Percentiles rank a stretch among this genome's conserved stretches.
Evolutionary conservation across 768 basidiomycete species (phyloP).

Genomic region (Pleurotus pulmonarius): DNA sequence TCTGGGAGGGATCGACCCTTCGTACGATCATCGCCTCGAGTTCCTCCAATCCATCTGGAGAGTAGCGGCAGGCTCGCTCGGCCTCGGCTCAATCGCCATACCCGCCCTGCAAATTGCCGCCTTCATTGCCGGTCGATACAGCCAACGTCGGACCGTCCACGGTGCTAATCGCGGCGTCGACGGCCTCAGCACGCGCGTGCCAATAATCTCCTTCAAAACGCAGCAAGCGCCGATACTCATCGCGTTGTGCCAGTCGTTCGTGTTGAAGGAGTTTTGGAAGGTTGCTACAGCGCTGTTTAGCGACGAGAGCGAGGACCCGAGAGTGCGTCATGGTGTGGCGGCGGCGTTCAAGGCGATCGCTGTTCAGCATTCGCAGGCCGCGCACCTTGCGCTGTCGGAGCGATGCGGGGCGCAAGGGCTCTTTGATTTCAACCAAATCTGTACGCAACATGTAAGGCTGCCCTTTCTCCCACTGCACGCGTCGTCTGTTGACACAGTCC

Average conservation of each 20-base stretch:
- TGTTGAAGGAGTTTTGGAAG: constrained; percentile 28
- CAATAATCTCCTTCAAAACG: constrained; percentile 36
- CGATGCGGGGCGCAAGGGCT: constrained; percentile 43
- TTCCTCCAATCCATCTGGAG: constrained; percentile 26
- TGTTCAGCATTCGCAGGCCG: constrained; percentile 13
- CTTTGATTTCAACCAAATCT: constrained; percentile 32
- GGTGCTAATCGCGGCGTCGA: constrained; percentile 10
- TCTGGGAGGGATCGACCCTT: constrained; percentile 18
- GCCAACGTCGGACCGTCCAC: constrained; percentile 22
- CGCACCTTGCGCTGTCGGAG: constrained; percentile 21
- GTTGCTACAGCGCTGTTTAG: constrained; percentile 21
- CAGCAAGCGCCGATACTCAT: constrained; percentile 35
- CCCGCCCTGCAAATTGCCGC: constrained; percentile 19
- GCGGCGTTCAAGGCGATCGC: constrained; percentile 18
- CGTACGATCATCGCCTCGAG: constrained; percentile 8
- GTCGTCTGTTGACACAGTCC: background rate
- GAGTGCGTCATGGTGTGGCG: constrained; percentile 19
- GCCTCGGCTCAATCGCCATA: constrained; percentile 18
- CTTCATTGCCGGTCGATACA: constrained; percentile 26
- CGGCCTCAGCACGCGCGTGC: background rate
- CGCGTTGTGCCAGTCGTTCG: constrained; percentile 29
- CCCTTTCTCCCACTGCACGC: too few species aligned
- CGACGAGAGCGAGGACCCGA: constrained; percentile 13
- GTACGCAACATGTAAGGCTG: constrained; percentile 21
- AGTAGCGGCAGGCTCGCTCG: constrained; percentile 27